Percentiles rank a stretch among this genome's conserved stretches.
Evolutionary conservation across 2,329 filamentous ascomycete genomes (phyloP).

Genomic region (Ophiostoma angusticollis): DNA sequence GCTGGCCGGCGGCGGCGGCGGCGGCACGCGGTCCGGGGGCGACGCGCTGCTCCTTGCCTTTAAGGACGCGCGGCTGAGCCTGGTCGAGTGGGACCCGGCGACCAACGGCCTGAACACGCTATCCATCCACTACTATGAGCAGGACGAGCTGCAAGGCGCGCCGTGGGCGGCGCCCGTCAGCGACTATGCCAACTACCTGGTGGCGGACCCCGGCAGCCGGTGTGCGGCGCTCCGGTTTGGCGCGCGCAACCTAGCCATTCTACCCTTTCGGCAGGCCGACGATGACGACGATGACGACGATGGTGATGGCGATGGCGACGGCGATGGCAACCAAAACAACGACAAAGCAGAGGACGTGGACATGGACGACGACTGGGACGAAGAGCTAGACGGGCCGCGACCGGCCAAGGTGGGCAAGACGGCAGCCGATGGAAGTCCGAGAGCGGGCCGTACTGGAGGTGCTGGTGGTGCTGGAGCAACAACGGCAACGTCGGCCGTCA

Average conservation of each 20-base stretch:
- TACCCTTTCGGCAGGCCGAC: conserved; percentile 77
- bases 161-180: conserved; percentile 70
- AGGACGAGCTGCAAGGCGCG: conserved; percentile 71
- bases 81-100: conserved; percentile 87
- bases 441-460: too few species aligned
- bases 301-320: conserved; percentile 41
- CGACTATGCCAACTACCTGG: conserved; percentile 67
- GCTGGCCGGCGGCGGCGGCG: too few species aligned
- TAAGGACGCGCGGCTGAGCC: conserved; percentile 81
- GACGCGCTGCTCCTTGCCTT: conserved; percentile 75
- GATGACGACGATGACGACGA: conserved; percentile 66
- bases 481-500: conserved; percentile 20
- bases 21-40: conserved; percentile 66
- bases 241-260: conserved; percentile 73
- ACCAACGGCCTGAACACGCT: conserved; percentile 69
- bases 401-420: conserved; percentile 32
- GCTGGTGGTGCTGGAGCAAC: too few species aligned
- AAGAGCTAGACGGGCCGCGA: conserved; percentile 60
- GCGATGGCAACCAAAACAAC: too few species aligned
- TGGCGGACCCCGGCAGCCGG: conserved; percentile 79
- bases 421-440: too few species aligned
- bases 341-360: conserved; percentile 67
- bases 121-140: conserved; percentile 96
- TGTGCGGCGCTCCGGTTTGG: conserved; percentile 94
- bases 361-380: conserved; percentile 74